phyloP scores from a whole-genome alignment of 768 basidiomycete species.

The Boletus rex-veris region DNA sequence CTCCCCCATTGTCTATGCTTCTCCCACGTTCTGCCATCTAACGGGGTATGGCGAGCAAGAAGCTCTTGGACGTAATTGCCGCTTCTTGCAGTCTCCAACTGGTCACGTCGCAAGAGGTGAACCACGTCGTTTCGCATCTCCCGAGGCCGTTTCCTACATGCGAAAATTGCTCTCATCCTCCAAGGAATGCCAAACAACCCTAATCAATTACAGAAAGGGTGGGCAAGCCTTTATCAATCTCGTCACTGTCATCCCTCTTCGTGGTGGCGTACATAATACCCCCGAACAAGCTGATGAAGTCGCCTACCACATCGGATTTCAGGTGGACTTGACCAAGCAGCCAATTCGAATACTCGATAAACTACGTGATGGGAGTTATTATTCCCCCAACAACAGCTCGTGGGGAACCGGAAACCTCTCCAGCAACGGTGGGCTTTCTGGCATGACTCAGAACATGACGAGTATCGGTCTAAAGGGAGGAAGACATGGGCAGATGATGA shows the following conservation, averaged over 20 bases:
- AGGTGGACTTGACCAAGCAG: constrained; percentile 88
- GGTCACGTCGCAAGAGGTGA: constrained; percentile 51
- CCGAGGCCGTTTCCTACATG: constrained; percentile 62
- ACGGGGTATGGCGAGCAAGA: constrained; percentile 75
- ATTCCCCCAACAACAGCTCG: constrained; percentile 53
- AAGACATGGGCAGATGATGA: constrained; percentile 26
- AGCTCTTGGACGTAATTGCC: constrained; percentile 86
- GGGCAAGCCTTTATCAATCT: constrained; percentile 89
- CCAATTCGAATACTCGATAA: constrained; percentile 80
- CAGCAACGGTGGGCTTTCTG: neutral
- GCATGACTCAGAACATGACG: constrained; percentile 15
- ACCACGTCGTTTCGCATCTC: constrained; percentile 57
- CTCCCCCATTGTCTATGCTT: constrained; percentile 86
- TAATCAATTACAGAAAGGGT: constrained; percentile 87
- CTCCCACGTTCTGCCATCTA: constrained; percentile 73
- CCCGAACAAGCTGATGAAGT: constrained; percentile 64
- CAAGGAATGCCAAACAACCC: constrained; percentile 84
- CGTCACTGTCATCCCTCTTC: constrained; percentile 85
- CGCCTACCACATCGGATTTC: constrained; percentile 91
- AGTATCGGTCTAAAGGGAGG: constrained; percentile 21
- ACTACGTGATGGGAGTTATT: constrained; percentile 71
- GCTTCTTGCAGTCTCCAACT: constrained; percentile 81
- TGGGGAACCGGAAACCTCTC: constrained; percentile 5
- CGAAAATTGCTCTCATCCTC: constrained; percentile 61
- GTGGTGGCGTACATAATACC: constrained; percentile 49